Conservation (phyloP, 2,329 filamentous ascomycete species). For the Sclerotinia subarctica region DNA sequence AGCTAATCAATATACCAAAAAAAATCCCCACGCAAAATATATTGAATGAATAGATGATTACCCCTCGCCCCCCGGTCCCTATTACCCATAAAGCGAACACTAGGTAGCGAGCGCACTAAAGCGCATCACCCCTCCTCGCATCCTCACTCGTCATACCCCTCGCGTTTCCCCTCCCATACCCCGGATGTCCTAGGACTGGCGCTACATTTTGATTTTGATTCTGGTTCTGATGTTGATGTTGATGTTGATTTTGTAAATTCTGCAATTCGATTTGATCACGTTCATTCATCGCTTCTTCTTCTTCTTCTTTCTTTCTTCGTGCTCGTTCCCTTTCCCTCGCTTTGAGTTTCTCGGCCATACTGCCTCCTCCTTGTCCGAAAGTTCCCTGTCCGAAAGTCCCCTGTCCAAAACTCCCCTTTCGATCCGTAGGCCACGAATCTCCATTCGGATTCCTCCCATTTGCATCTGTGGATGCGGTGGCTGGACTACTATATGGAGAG, state of each 20-base stretch:
- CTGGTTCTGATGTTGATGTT: no score
- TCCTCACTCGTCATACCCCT: constrained; percentile 27
- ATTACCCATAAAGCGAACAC: no score
- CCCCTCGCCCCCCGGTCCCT: no score
- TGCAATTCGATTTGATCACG: constrained; percentile 30
- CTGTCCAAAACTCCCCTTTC: constrained; percentile 27
- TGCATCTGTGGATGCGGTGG: constrained; percentile 34
- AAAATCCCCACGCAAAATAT: neutral
- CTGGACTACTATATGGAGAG: constrained; percentile 58
- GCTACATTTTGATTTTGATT: constrained; percentile 25
- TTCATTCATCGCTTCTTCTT: constrained; percentile 26
- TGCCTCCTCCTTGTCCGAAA: constrained; percentile 17
- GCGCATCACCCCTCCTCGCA: constrained; percentile 26
- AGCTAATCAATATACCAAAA: neutral
- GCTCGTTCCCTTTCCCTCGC: constrained; percentile 14
- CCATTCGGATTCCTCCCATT: constrained; percentile 15
- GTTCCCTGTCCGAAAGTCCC: constrained; percentile 24
- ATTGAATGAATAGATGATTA: no score
- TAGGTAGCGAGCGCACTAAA: no score
- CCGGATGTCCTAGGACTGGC: constrained; percentile 33
- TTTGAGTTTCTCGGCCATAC: constrained; percentile 17
- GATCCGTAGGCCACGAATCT: constrained; percentile 28
- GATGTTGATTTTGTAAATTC: constrained; percentile 21
- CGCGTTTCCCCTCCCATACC: constrained; percentile 26
- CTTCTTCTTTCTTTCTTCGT: constrained; percentile 23